Evolutionary conservation across 441 rosid genomes (phyloP).

Genomic region (Arabidopsis hybrid): DNA sequence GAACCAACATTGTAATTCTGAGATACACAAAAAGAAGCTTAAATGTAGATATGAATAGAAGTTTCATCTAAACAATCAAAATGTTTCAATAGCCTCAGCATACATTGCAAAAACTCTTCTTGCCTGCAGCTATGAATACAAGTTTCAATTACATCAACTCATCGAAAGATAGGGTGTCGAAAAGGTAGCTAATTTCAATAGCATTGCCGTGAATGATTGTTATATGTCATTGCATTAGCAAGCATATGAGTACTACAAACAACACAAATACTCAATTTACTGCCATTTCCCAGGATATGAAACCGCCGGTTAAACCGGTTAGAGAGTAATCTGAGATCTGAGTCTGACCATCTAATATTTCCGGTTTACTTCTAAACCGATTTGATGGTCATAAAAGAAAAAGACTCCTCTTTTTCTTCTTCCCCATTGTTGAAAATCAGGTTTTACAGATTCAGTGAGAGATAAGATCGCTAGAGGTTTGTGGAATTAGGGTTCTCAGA

Average conservation of each 20-base stretch:
- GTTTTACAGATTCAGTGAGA: slow-evolving; percentile 10
- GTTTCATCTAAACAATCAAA: no score
- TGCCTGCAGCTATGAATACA: no score
- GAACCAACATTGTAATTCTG: slow-evolving; percentile 2
- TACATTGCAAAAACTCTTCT: no score
- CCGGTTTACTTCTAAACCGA: slow-evolving; percentile 15
- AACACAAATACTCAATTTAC: no score
- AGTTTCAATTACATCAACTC: no score
- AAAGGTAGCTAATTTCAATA: no score
- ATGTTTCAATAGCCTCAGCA: no score
- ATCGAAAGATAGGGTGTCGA: no score
- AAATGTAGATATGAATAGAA: not conserved
- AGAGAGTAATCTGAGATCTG: not conserved
- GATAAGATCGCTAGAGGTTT: not conserved
- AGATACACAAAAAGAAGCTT: not conserved
- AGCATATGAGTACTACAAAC: no score
- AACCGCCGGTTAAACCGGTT: not conserved
- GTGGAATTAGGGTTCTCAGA: slow-evolving; percentile 20
- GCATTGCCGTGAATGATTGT: no score
- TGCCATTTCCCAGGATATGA: no score
- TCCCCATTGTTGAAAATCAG: slow-evolving; percentile 11
- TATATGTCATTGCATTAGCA: no score
- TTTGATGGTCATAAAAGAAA: not conserved
- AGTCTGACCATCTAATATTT: not conserved
- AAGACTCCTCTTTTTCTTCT: not conserved